Base-by-base conservation (phyloP, 805 yeast species). In the Suhomyces canberraensis region DNA sequence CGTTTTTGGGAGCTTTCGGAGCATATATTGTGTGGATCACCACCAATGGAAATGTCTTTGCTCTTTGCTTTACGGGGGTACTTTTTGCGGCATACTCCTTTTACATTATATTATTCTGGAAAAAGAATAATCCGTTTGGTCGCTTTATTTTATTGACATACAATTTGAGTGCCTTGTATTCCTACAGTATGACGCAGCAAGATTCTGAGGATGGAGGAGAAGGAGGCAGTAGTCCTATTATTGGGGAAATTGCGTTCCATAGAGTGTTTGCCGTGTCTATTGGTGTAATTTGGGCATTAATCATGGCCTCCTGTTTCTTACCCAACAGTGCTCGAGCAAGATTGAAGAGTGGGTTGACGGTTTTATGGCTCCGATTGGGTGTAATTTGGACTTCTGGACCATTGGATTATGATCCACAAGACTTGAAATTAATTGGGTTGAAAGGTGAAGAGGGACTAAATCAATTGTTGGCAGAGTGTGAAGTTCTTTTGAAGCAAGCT, bases 331-430 rank as follows among this genome's bases (percentile, higher is more conserved):
- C 95, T 0, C 67, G 95, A 31, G 66, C 76, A 11, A 64, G 88
- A 32, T 61, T 86, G 41, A 78, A 84, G 40, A 67, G 69, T 18
- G 86, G 87, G 0, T 53, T 86, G 16, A 75, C 87, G 0, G 61
- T 79, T 2, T 64, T 85, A 16, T 87, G 95, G 95, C 63, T 87
- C 27, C 66, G 89, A 29, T 71, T 86, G 73, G 95, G 95, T 1
- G 71, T 87, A 16, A 71, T 80, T 7, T 86, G 95, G 95, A 81
- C 81, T 46, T 65, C 79, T 33, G 91, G 84, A 45, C 88, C 90
- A 1, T 60, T 86, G 42, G 73, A 69, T 13, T 73, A 64, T 35
- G 59, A 55, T n/a, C 50, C 29, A 15, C 49, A 16, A 53, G 58
- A 24, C 57, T 50, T 11, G 50, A 43, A 24, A 40, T 57, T 37